Evolutionary conservation across 1,284 basidiomycete genomes (phyloP).

Genomic region (Heimioporus retisporus): DNA sequence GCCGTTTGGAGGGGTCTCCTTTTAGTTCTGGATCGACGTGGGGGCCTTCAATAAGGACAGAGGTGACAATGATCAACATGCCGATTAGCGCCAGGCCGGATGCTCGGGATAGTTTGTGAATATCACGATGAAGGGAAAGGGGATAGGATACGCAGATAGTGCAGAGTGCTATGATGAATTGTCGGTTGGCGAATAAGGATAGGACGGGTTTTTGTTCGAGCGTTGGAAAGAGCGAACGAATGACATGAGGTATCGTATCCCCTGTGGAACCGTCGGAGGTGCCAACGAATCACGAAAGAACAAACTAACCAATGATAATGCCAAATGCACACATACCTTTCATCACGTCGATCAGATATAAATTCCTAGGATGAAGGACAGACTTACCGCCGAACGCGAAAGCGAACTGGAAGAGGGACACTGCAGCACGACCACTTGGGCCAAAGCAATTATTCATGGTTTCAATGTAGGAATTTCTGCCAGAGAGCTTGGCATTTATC

Average conservation of each 20-base stretch:
- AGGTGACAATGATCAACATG: slow-evolving; percentile 94
- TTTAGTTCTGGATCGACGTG: slow-evolving; percentile 84
- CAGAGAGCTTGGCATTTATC: slow-evolving; percentile 96
- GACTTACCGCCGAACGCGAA: slow-evolving; percentile 94
- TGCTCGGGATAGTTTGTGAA: slow-evolving; percentile 96
- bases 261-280: slow-evolving; percentile 53
- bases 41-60: slow-evolving; percentile 90
- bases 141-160: slow-evolving; percentile 94
- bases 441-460: slow-evolving; percentile 98
- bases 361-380: slow-evolving; percentile 11
- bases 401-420: slow-evolving; percentile 98
- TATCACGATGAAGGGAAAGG: slow-evolving; percentile 95
- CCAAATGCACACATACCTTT: slow-evolving; percentile 96
- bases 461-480: slow-evolving; percentile 94
- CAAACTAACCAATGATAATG: slow-evolving; percentile 80
- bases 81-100: slow-evolving; percentile 91
- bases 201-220: slow-evolving; percentile 77
- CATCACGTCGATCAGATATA: slow-evolving; percentile 13
- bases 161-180: slow-evolving; percentile 89
- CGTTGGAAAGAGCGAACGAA: slow-evolving; percentile 89
- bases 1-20: slow-evolving; percentile 78
- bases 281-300: slow-evolving; percentile 40
- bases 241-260: slow-evolving; percentile 97
- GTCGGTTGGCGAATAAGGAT: slow-evolving; percentile 84
- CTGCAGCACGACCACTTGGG: slow-evolving; percentile 86